Evolutionary conservation across 352 stramenopile species (phyloP).

Genomic region (Globisporangium lucens): DNA sequence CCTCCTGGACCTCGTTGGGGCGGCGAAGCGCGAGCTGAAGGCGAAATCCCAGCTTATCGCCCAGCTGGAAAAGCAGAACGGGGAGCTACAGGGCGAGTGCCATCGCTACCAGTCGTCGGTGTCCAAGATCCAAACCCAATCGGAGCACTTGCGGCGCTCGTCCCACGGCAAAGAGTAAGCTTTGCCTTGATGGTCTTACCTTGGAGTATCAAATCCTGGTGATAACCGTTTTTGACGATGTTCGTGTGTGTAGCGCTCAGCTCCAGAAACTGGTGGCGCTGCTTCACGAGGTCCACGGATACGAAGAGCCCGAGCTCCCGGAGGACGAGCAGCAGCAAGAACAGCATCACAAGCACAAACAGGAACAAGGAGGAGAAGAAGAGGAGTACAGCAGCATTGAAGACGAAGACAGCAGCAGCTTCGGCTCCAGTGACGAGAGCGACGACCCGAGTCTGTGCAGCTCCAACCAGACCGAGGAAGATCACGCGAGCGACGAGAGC

Average conservation of each 20-base stretch:
- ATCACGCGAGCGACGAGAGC: slow-evolving; percentile 3
- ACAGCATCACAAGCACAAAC: slow-evolving; percentile 18
- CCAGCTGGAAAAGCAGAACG: slow-evolving; percentile 10
- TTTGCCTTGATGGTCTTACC: background rate
- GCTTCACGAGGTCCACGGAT: slow-evolving; percentile 26
- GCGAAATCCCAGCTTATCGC: slow-evolving; percentile 4
- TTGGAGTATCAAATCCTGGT: background rate
- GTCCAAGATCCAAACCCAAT: slow-evolving; percentile 17
- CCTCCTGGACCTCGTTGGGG: slow-evolving; percentile 8
- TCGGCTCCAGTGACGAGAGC: slow-evolving; percentile 3
- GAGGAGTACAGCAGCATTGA: slow-evolving; percentile 6
- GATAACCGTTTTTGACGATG: slow-evolving; percentile 9
- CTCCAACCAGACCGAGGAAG: slow-evolving; percentile 59
- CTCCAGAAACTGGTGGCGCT: slow-evolving; percentile 39
- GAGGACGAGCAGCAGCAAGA: slow-evolving; percentile 27
- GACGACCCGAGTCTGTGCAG: background rate
- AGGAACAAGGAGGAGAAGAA: slow-evolving; percentile 18
- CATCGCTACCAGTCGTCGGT: slow-evolving; percentile 9
- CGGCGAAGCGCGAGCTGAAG: slow-evolving; percentile 13
- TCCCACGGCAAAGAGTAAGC: slow-evolving; percentile 18
- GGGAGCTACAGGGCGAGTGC: slow-evolving; percentile 7
- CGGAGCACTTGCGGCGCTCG: slow-evolving; percentile 12
- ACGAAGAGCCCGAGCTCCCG: slow-evolving; percentile 25
- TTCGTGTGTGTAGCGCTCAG: slow-evolving; percentile 26
- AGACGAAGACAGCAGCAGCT: slow-evolving; percentile 21